Base-by-base conservation (phyloP, 805 yeast species). In the Blastobotrys terrestris region DNA sequence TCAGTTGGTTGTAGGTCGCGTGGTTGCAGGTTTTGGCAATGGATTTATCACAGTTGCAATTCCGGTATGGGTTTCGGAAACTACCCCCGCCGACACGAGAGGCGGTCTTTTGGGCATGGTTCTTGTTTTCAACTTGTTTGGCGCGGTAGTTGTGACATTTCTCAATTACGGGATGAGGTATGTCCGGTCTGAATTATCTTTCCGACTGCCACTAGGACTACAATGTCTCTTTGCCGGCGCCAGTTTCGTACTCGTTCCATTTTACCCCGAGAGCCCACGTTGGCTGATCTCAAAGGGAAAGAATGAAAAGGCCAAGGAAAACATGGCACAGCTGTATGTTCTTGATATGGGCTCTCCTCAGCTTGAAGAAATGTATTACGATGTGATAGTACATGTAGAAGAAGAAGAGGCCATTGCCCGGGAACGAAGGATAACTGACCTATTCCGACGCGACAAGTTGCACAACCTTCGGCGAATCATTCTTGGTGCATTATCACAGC, bases 191-290 rank as follows among this genome's bases (percentile, higher is more conserved):
- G 58, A 63, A 3, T 69, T 75, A 19, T 73, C 83, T 16, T 85
- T 90, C 89, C 79, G 92, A 72, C 76, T 86, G 66, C 91, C 92
- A 13, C 77, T 85, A 55, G 84, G 87, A 1, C 69, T 84, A 60
- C 94, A 85, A 71, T 72, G 81, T 53, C 57, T 84, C 40, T 84
- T 21, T 72, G n/a, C n/a, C n/a, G n/a, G n/a, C n/a, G n/a, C n/a
- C n/a, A n/a, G n/a, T n/a, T n/a, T n/a, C n/a, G n/a, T n/a, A n/a
- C n/a, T n/a, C n/a, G n/a, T n/a, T n/a, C n/a, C n/a, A n/a, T n/a
- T n/a, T n/a, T n/a, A n/a, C n/a, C 97, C 98, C 0, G 97, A 91
- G 68, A 81, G 91, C 41, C 97, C 97, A 0, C 76, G 97, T 54
- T 91, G 78, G 72, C 83, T 79, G 62, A 88, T 91, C 4, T 80